Percentiles rank a stretch among this genome's conserved stretches.
Conservation (phyloP, 257 asterid species). For the Capsicum pubescens region DNA sequence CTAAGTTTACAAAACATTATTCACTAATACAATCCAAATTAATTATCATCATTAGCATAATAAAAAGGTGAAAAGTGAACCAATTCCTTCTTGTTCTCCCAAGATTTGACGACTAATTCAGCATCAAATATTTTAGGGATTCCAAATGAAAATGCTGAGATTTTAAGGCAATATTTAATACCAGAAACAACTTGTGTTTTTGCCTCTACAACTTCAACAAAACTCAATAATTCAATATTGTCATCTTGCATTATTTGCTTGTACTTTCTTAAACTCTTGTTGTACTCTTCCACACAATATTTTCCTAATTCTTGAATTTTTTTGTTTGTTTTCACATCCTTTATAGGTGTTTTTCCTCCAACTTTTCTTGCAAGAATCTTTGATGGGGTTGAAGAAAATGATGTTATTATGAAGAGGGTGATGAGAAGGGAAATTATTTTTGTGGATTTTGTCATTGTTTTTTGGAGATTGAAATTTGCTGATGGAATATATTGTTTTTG, state of each 20-base stretch:
- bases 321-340: slow-evolving; percentile 52
- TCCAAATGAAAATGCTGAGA: slow-evolving; percentile 44
- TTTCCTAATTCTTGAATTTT: slow-evolving; percentile 65
- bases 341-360: slow-evolving; percentile 52
- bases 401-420: slow-evolving; percentile 29
- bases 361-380: slow-evolving; percentile 38
- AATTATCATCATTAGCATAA: slow-evolving; percentile 25
- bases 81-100: slow-evolving; percentile 52
- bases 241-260: background rate
- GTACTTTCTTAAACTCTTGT: slow-evolving; percentile 21
- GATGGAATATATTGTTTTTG: background rate
- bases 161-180: slow-evolving; percentile 65
- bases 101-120: slow-evolving; percentile 59
- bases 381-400: slow-evolving; percentile 20
- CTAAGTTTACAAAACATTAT: background rate
- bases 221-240: slow-evolving; percentile 12
- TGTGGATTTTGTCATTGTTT: background rate
- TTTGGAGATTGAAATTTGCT: background rate
- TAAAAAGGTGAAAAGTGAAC: slow-evolving; percentile 44
- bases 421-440: slow-evolving; percentile 10
- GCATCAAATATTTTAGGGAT: slow-evolving; percentile 48
- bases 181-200: slow-evolving; percentile 80
- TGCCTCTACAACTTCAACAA: slow-evolving; percentile 62
- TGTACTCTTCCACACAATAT: slow-evolving; percentile 57
- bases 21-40: background rate